Base-by-base conservation (phyloP, 805 yeast species). In the Priceomyces melissophilus region DNA sequence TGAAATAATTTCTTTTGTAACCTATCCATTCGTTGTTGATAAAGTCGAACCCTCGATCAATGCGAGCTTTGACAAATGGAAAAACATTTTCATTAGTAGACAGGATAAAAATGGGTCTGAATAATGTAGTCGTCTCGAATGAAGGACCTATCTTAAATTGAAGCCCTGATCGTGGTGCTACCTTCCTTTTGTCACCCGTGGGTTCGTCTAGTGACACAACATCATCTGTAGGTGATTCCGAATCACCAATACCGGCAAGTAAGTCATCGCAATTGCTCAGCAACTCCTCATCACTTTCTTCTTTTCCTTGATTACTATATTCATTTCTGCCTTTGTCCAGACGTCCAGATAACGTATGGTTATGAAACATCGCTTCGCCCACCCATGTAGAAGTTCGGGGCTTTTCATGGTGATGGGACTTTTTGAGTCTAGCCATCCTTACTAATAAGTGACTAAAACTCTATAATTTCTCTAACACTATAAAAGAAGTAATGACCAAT, bases 71-170 rank as follows among this genome's bases (percentile, higher is more conserved):
- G 5, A 81, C 56, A 0, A 54, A 44, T 1, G 84, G 80, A 1
- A 46, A 41, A 2, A 79, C 53, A 3, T 36, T 39, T 32, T 50
- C 46, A 29, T 54, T 45, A 0, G 64, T 67, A 1, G 48, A 42
- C 3, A 59, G 48, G 57, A 37, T 56, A 44, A 1, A 76, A 53
- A 10, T 57, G 2, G 49, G 46, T n/a, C 41, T 39, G 12, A 40
- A 32, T 35, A 43, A 35, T 14, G 48, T 46, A 1, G 80, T 73
- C 3, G 55, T 48, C 2, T 59, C 55, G 50, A 81, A 81, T 6
- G 70, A 69, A 0, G 89, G 89, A 0, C 89, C 89, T 13, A 81
- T 71, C 47, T 78, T 80, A 57, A 80, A 83, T 49, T 81, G 87
- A 39, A 74, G 60, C 30, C 79, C 68, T 2, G 87, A 81, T 36